Percentiles rank a stretch among this genome's conserved stretches.
Conservation (phyloP, 257 asterid genomes). For the Echites panduratus region DNA sequence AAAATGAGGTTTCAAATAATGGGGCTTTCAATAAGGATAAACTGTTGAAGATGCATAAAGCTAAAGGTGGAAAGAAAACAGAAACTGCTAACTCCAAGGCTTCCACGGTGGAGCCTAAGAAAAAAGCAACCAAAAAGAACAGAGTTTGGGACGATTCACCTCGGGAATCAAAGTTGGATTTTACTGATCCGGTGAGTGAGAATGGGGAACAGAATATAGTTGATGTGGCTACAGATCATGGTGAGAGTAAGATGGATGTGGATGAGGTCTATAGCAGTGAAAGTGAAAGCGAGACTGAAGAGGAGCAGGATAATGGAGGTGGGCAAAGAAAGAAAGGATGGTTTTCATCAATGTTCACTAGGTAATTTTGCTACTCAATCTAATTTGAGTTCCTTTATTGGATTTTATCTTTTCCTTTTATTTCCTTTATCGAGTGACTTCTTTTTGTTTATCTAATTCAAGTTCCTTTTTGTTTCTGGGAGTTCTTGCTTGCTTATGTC, state of each 20-base stretch:
- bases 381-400: constrained; percentile 2
- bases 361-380: constrained; percentile 36
- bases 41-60: constrained; percentile 67
- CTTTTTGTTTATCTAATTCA: too few species aligned
- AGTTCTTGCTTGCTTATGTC: background rate
- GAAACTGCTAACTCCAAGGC: constrained; percentile 48
- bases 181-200: constrained; percentile 71
- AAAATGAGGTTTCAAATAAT: constrained; percentile 46
- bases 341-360: constrained; percentile 91
- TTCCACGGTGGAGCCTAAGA: constrained; percentile 63
- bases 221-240: constrained; percentile 53
- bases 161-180: constrained; percentile 60
- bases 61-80: constrained; percentile 70
- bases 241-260: constrained; percentile 96
- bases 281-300: constrained; percentile 67
- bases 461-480: too few species aligned
- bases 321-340: constrained; percentile 76
- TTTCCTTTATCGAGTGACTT: too few species aligned
- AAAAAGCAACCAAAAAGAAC: constrained; percentile 55
- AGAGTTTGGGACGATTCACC: constrained; percentile 91
- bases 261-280: constrained; percentile 84
- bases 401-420: background rate
- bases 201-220: constrained; percentile 54
- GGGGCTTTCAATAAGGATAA: constrained; percentile 89
- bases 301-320: constrained; percentile 40